Conservation (phyloP, 495 filamentous ascomycete genomes). For the Neurospora sp. region DNA sequence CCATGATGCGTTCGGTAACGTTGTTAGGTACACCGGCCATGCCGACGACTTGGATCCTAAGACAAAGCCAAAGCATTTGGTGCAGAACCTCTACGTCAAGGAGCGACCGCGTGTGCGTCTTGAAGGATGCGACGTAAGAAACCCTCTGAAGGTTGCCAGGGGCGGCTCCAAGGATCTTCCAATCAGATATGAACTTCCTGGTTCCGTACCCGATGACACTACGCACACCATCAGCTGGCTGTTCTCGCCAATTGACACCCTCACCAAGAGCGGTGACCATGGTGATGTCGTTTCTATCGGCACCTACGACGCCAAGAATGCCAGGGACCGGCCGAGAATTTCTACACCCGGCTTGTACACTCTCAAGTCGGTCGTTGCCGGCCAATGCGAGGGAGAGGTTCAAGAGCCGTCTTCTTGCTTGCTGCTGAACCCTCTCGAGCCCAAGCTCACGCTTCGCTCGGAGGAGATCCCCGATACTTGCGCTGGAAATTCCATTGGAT, state of each 20-base stretch:
- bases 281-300: slow-evolving; percentile 41
- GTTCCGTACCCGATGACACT: slow-evolving; percentile 42
- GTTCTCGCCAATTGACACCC: slow-evolving; percentile 58
- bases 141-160: slow-evolving; percentile 71
- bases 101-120: slow-evolving; percentile 70
- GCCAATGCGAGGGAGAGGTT: slow-evolving; percentile 77
- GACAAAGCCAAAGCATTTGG: slow-evolving; percentile 50
- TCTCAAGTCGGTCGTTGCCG: slow-evolving; percentile 63
- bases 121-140: slow-evolving; percentile 60
- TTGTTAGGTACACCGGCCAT: slow-evolving; percentile 64
- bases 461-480: slow-evolving; percentile 90
- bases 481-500: slow-evolving; percentile 82
- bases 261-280: slow-evolving; percentile 55
- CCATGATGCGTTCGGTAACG: slow-evolving; percentile 78
- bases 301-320: slow-evolving; percentile 40
- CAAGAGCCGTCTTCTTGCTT: slow-evolving; percentile 86
- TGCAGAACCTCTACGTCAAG: slow-evolving; percentile 74
- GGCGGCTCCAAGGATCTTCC: slow-evolving; percentile 62
- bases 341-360: slow-evolving; percentile 77
- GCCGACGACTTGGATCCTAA: slow-evolving; percentile 54
- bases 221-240: slow-evolving; percentile 53
- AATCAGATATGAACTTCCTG: slow-evolving; percentile 55
- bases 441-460: slow-evolving; percentile 56
- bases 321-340: slow-evolving; percentile 45
- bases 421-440: slow-evolving; percentile 82